Evolutionary conservation across 306 rosid species (phyloP).

Genomic region (Trifolium dubium): DNA sequence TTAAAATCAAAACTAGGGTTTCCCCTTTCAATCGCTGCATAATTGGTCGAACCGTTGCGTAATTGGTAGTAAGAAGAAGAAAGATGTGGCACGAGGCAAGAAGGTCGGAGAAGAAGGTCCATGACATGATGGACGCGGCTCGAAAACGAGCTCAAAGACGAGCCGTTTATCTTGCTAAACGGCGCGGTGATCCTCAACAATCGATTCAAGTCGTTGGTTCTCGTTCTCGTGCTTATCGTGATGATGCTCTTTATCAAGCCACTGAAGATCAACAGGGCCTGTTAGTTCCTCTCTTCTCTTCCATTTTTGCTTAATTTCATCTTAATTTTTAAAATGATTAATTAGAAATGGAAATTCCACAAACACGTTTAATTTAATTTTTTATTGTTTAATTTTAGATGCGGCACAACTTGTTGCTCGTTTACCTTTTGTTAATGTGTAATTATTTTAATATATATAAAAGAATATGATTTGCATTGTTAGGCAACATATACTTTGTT

Average conservation of each 20-base stretch:
- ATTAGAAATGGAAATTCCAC: no score
- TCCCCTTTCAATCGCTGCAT: not conserved
- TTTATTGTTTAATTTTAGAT: not conserved
- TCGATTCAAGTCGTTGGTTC: constrained; percentile 76
- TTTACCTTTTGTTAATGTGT: no score
- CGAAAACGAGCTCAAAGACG: constrained; percentile 96
- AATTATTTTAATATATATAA: no score
- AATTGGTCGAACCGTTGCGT: not conserved
- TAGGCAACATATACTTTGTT: not conserved
- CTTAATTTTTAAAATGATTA: not conserved
- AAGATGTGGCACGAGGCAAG: constrained; percentile 99
- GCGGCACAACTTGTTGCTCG: no score
- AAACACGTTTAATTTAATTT: no score
- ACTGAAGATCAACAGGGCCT: constrained; percentile 97
- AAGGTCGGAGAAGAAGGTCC: constrained; percentile 96
- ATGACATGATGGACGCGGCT: constrained; percentile 99
- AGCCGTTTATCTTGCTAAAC: constrained; percentile 85
- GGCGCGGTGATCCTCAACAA: constrained; percentile 98
- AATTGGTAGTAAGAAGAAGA: not conserved
- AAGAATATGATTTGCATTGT: no score
- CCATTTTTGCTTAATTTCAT: not conserved
- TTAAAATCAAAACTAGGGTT: constrained; percentile 49
- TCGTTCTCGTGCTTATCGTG: constrained; percentile 85
- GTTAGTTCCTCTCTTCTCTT: constrained; percentile 50
- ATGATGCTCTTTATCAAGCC: constrained; percentile 92